Evolutionary conservation across 163 green algal genomes (phyloP).

Genomic region (Picocystis sp.): DNA sequence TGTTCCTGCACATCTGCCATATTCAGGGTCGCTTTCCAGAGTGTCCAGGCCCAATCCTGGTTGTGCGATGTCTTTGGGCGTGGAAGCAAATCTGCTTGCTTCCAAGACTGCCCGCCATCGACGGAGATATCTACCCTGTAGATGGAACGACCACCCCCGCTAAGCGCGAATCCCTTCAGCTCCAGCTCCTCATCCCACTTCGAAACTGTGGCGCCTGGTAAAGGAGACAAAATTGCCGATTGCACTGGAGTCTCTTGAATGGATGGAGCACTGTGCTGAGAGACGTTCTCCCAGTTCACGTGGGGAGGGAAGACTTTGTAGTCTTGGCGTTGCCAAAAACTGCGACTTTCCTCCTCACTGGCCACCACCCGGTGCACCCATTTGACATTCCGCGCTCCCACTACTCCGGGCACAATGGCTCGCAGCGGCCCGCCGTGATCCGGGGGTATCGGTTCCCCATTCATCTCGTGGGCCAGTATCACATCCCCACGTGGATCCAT

Average conservation of each 20-base stretch:
- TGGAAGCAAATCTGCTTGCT: slow-evolving; percentile 11
- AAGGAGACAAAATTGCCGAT: no score
- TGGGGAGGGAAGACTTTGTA: slow-evolving; percentile 23
- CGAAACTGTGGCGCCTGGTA: no score
- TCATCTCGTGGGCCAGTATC: slow-evolving; percentile 83
- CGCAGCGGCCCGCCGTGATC: neutral
- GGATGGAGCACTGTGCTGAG: slow-evolving; percentile 9
- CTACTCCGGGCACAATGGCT: neutral
- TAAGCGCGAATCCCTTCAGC: slow-evolving; percentile 15
- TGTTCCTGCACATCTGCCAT: no score
- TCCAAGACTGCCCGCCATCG: slow-evolving; percentile 15
- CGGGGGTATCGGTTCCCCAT: slow-evolving; percentile 44
- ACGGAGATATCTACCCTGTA: slow-evolving; percentile 18
- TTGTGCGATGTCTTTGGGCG: neutral
- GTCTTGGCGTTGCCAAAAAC: slow-evolving; percentile 19
- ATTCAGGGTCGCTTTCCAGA: no score
- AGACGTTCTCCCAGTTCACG: slow-evolving; percentile 19
- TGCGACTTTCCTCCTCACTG: slow-evolving; percentile 6
- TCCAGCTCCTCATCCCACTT: no score
- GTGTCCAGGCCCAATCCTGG: no score
- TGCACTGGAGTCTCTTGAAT: slow-evolving; percentile 18
- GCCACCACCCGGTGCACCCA: slow-evolving; percentile 1
- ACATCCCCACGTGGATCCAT: slow-evolving; percentile 38
- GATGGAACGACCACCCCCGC: slow-evolving; percentile 13
- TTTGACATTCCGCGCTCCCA: neutral